Evolutionary conservation across 352 stramenopile species (phyloP).

Genomic region (Pythium aristosporum): DNA sequence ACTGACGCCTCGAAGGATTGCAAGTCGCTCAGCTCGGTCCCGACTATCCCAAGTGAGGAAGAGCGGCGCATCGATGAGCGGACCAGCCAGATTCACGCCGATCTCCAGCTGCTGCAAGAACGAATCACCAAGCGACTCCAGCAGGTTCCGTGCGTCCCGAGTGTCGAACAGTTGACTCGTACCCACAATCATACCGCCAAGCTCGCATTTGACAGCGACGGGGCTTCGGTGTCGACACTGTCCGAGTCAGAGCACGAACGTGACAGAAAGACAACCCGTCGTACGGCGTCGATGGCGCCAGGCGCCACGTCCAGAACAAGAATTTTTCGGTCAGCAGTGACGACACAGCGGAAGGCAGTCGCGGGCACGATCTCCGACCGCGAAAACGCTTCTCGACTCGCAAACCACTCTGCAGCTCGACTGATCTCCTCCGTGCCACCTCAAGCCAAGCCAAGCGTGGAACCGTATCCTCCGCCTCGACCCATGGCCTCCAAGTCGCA

Average conservation of each 20-base stretch:
- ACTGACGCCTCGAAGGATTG: not conserved
- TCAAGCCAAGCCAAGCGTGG: not conserved
- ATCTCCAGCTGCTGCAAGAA: slow-evolving; percentile 68
- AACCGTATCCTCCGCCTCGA: not conserved
- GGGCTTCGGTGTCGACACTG: slow-evolving; percentile 13
- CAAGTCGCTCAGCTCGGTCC: not conserved
- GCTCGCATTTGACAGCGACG: slow-evolving; percentile 3
- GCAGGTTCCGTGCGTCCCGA: slow-evolving; percentile 31
- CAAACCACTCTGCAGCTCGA: not conserved
- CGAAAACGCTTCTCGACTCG: slow-evolving; percentile 10
- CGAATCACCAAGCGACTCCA: slow-evolving; percentile 61
- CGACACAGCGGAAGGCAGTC: not conserved
- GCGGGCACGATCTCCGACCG: not conserved
- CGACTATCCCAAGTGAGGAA: slow-evolving; percentile 15
- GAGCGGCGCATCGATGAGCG: slow-evolving; percentile 55
- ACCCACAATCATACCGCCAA: not conserved
- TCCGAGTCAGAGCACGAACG: slow-evolving; percentile 22
- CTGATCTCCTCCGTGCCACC: too few relatives aligned
- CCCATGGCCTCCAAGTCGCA: not conserved
- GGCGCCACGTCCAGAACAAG: not conserved
- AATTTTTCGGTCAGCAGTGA: not conserved
- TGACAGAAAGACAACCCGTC: not conserved
- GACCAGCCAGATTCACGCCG: slow-evolving; percentile 67
- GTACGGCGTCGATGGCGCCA: not conserved
- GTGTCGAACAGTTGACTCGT: not conserved